Percentiles rank a stretch among this genome's conserved stretches.
Evolutionary conservation across 345 rosid genomes (phyloP).

Genomic region (Boechera divaricarpa): DNA sequence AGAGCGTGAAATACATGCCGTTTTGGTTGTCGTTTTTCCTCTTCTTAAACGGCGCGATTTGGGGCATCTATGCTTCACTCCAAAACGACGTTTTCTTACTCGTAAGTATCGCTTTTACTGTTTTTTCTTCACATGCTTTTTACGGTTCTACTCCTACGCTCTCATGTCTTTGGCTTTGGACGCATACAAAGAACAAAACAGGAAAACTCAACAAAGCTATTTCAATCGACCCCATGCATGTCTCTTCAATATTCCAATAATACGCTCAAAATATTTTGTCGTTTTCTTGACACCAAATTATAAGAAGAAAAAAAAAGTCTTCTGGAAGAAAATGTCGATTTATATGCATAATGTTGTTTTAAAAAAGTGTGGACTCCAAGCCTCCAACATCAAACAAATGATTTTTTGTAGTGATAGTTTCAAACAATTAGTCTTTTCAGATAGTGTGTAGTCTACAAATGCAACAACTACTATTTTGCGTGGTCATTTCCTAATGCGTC

Average conservation of each 20-base stretch:
- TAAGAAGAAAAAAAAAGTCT: not conserved
- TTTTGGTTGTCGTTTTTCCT: slow-evolving; percentile 68
- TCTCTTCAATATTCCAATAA: slow-evolving; percentile 1
- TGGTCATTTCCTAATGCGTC: slow-evolving; percentile 14
- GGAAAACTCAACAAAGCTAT: not conserved
- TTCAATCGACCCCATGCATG: slow-evolving; percentile 14
- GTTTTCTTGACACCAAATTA: not conserved
- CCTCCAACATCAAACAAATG: slow-evolving; percentile 31
- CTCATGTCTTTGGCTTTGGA: not conserved
- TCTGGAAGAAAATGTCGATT: not conserved
- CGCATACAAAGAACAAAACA: not conserved
- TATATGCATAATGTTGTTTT: not conserved
- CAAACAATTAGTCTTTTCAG: not conserved
- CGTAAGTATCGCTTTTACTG: slow-evolving; percentile 45
- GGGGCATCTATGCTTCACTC: slow-evolving; percentile 66
- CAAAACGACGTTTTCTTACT: slow-evolving; percentile 56
- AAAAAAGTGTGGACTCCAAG: slow-evolving; percentile 33
- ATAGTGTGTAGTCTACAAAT: not conserved
- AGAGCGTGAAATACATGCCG: slow-evolving; percentile 83
- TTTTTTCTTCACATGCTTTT: not conserved
- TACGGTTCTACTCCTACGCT: not conserved
- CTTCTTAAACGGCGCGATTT: slow-evolving; percentile 72
- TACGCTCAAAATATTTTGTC: slow-evolving; percentile 24
- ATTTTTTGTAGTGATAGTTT: not conserved
- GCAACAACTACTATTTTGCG: slow-evolving; percentile 25